Conservation (phyloP, 2,329 filamentous ascomycete genomes). For the Cordyceps cateniannulata region DNA sequence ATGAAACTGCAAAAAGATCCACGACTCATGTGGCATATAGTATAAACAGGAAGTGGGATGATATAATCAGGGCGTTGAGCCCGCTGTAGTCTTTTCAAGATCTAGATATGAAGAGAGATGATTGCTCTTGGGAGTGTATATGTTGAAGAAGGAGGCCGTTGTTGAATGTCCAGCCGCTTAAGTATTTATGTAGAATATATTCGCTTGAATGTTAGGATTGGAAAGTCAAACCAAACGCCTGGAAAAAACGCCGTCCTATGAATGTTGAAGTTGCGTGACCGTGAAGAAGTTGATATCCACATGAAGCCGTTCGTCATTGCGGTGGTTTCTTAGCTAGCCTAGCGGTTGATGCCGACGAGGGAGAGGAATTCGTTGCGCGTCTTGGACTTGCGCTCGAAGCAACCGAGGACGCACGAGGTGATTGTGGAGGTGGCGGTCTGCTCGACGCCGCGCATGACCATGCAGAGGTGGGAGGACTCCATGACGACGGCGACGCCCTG, state of each 20-base stretch:
- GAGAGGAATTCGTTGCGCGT: constrained; percentile 94
- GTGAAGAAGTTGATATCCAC: too few relatives aligned
- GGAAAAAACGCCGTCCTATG: background rate
- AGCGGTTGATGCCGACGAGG: constrained; percentile 56
- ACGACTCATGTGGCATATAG: background rate
- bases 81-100: background rate
- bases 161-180: background rate
- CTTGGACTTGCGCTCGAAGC: constrained; percentile 87
- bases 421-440: constrained; percentile 84
- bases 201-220: background rate
- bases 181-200: background rate
- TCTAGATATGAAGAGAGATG: background rate
- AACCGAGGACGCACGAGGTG: constrained; percentile 95
- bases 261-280: background rate
- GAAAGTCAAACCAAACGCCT: background rate
- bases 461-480: constrained; percentile 94
- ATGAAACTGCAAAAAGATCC: background rate
- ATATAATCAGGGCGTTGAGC: background rate
- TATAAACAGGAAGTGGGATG: background rate
- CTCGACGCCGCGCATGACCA: constrained; percentile 98
- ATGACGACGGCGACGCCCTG: constrained; percentile 96
- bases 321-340: background rate
- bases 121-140: constrained; percentile 5
- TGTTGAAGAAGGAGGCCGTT: constrained; percentile 7
- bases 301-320: too few relatives aligned